phyloP scores from a whole-genome alignment of 2,329 filamentous ascomycete genomes.

The Tolypocladium paradoxum region DNA sequence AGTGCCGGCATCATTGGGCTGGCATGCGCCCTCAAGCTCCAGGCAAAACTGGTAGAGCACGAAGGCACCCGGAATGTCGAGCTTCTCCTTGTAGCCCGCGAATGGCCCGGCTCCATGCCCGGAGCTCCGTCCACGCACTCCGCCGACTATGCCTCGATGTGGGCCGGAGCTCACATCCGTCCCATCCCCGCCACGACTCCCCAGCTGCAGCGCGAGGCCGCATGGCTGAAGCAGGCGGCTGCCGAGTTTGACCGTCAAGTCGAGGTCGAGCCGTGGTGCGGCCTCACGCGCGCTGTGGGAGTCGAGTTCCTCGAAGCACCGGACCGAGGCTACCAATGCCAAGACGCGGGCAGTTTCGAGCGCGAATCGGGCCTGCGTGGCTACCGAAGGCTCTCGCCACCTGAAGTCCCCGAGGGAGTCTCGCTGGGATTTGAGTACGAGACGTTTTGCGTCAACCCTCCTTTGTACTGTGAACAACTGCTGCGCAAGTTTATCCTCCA shows the following conservation, averaged over 20 bases:
- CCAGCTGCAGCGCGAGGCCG: constrained; percentile 19
- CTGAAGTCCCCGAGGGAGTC: constrained; percentile 31
- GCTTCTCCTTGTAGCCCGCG: constrained; percentile 18
- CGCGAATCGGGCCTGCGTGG: constrained; percentile 16
- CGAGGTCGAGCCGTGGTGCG: constrained; percentile 20
- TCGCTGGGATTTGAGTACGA: constrained; percentile 38
- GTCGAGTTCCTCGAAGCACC: constrained; percentile 42
- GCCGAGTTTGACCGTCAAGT: constrained; percentile 13
- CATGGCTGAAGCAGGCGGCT: constrained; percentile 18
- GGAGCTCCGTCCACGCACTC: constrained; percentile 18
- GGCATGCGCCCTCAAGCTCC: constrained; percentile 34
- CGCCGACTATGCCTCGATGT: constrained; percentile 42
- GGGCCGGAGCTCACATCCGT: constrained; percentile 46
- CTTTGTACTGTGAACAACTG: constrained; percentile 35
- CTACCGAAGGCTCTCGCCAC: constrained; percentile 15
- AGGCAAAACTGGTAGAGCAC: constrained; percentile 12
- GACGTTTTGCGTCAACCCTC: constrained; percentile 44
- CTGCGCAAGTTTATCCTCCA: constrained; percentile 19
- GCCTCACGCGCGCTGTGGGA: constrained; percentile 37
- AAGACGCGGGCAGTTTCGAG: constrained; percentile 13
- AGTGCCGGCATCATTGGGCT: constrained; percentile 45
- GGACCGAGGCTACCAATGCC: constrained; percentile 22
- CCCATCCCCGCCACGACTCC: constrained; percentile 30
- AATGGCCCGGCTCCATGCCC: constrained; percentile 24
- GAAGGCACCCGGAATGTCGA: neutral